Base-by-base conservation (phyloP, 2,329 filamentous ascomycete genomes). In the Cladosporium phlei region DNA sequence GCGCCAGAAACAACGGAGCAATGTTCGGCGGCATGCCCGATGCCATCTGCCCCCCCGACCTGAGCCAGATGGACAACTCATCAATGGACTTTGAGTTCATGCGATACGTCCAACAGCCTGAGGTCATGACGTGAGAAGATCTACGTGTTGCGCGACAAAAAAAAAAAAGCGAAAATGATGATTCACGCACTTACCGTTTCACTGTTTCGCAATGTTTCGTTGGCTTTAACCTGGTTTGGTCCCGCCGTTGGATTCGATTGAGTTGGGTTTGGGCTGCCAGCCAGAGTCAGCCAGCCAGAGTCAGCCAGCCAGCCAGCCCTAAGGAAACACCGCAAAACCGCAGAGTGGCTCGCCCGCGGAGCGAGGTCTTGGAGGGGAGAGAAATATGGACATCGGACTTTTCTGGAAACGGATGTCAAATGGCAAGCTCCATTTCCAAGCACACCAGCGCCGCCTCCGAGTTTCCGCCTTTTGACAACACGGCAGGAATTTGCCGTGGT, bases 81-180 rank as follows among this genome's bases (percentile, higher is more conserved):
- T n/a, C n/a, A n/a, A 52, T 60, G 52, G 60, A 64, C 24, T 28
- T 59, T 22, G 60, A 64, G 19, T 59, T 63, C 49, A 58, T 47
- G 42, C 53, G 57, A 38, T 64, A 54, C 49, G 54, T 63, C 14
- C 53, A 55, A 14, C 44, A 45, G 14, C 30, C 32, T 19, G 42
- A 45, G 17, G 58, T 60, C 12, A 48, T 45, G 46, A 53, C 53
- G 10, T 58, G 35, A 51, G 19, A 12, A 22, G 38, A 12, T 14
- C 19, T n/a, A n/a, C n/a, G n/a, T n/a, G n/a, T n/a, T n/a, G n/a
- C n/a, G n/a, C n/a, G n/a, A n/a, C n/a, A n/a, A n/a, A n/a, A n/a
- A n/a, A n/a, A n/a, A n/a, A n/a, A n/a, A n/a, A n/a, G n/a, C n/a
- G n/a, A n/a, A n/a, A n/a, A n/a, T n/a, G n/a, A n/a, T n/a, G n/a